A percentile compares a stretch with the other conserved stretches of the same genome.
These are phyloP conservation scores for Candida sp. DNA, from an alignment of 1,139 yeast genomes.

Conservation along the genomic window DNA sequence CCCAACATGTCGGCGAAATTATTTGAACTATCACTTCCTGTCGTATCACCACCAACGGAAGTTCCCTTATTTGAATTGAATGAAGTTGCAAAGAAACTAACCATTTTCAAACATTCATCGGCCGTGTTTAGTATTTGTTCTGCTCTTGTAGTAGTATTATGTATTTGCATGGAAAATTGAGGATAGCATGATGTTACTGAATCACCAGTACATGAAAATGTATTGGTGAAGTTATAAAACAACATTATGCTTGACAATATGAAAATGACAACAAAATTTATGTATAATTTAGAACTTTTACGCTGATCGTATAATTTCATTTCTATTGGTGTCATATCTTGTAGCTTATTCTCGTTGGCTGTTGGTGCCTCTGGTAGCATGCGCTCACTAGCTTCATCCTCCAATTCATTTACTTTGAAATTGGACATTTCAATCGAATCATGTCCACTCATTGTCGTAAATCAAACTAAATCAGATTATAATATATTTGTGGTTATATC, in stretches of 20 bases:
- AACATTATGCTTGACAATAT: constrained; percentile 7
- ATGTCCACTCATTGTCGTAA: not conserved
- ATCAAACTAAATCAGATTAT: not conserved
- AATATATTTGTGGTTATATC: too few relatives aligned
- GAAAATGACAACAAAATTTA: constrained; percentile 3
- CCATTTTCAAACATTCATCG: constrained; percentile 9
- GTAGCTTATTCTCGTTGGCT: not conserved
- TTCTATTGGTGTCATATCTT: not conserved
- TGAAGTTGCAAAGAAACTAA: constrained; percentile 2
- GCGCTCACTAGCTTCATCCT: not conserved
- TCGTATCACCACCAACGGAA: not conserved
- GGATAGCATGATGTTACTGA: constrained; percentile 34
- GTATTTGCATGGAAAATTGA: constrained; percentile 38
- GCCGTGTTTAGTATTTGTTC: constrained; percentile 16
- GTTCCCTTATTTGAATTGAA: not conserved
- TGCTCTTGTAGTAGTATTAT: constrained; percentile 33
- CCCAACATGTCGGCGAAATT: not conserved
- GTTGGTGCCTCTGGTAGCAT: not conserved
- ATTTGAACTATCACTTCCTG: not conserved
- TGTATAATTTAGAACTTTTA: not conserved
- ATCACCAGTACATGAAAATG: constrained; percentile 10
- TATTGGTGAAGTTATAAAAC: constrained; percentile 7
- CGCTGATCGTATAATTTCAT: constrained; percentile 2
- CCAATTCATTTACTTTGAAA: not conserved
- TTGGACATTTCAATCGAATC: not conserved